A percentile compares a stretch with the other conserved stretches of the same genome.
Evolutionary conservation across 225 moss, liverwort and hornwort genomes (phyloP).

Genomic region (Ulota crispa): DNA sequence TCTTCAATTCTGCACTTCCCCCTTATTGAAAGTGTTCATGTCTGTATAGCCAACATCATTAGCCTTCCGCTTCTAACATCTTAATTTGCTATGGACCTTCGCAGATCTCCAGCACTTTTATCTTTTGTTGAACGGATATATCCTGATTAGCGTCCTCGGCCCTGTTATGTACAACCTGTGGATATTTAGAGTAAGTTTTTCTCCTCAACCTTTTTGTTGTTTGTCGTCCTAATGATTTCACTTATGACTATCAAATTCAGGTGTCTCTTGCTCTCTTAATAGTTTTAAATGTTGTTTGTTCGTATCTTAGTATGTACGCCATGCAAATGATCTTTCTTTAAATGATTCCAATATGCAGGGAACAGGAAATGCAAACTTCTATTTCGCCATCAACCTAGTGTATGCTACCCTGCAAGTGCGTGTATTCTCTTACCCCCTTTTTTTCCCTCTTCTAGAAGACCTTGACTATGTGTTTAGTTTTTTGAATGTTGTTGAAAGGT

Average conservation of each 20-base stretch:
- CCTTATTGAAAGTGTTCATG: not conserved
- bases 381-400: slow-evolving; percentile 82
- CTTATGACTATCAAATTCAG: not conserved
- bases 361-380: slow-evolving; percentile 96
- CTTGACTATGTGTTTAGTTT: not conserved
- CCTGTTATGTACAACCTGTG: slow-evolving; percentile 96
- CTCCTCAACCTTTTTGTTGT: not conserved
- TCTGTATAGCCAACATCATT: not conserved
- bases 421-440: slow-evolving; percentile 16
- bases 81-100: not conserved
- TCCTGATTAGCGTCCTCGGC: slow-evolving; percentile 76
- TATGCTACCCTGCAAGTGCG: slow-evolving; percentile 84
- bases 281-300: not conserved
- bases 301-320: not conserved
- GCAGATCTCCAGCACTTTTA: slow-evolving; percentile 83
- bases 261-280: not conserved
- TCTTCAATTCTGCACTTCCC: not conserved
- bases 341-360: slow-evolving; percentile 48
- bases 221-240: not conserved
- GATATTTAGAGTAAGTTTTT: slow-evolving; percentile 78
- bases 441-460: not conserved
- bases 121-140: slow-evolving; percentile 77
- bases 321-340: slow-evolving; percentile 3
- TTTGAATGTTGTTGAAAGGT: not conserved
- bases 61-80: not conserved